These are phyloP conservation scores for Globisporangium takayamanum DNA, from an alignment of 352 stramenopile genomes.

Conservation along the genomic window DNA sequence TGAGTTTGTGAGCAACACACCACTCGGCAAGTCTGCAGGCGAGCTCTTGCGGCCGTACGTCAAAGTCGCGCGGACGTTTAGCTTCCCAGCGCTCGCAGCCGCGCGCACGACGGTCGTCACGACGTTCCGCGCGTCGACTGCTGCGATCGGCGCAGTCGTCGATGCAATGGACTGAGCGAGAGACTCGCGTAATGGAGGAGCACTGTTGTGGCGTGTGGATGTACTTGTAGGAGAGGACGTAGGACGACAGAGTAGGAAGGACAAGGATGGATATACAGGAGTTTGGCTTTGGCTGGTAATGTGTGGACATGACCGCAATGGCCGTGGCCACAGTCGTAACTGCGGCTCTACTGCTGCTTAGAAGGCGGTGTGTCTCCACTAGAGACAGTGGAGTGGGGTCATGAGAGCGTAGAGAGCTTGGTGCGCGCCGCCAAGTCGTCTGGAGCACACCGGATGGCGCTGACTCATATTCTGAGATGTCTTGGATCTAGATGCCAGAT, in stretches of 20 bases:
- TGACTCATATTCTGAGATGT: neutral
- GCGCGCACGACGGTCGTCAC: constrained; percentile 63
- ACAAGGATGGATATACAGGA: too few species aligned
- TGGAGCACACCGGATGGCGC: neutral
- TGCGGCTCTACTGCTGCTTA: too few species aligned
- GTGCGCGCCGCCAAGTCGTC: neutral
- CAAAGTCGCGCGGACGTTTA: constrained; percentile 65
- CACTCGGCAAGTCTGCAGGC: constrained; percentile 46
- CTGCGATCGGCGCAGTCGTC: constrained; percentile 64
- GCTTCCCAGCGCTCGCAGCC: constrained; percentile 54
- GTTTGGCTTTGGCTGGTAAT: too few species aligned
- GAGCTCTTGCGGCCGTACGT: constrained; percentile 59
- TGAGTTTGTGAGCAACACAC: constrained; percentile 62
- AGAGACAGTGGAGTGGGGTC: too few species aligned
- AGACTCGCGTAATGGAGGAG: too few species aligned
- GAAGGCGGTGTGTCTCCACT: too few species aligned
- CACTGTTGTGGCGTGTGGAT: neutral
- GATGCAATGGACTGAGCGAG: constrained; percentile 43
- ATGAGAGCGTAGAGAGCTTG: neutral
- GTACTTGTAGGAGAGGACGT: neutral
- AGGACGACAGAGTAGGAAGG: too few species aligned
- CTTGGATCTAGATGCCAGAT: neutral
- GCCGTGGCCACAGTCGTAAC: too few species aligned
- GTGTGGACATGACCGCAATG: too few species aligned
- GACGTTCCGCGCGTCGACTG: constrained; percentile 59